Evolutionary conservation across 345 rosid species (phyloP).

Genomic region (Eucalyptus fibrosa): DNA sequence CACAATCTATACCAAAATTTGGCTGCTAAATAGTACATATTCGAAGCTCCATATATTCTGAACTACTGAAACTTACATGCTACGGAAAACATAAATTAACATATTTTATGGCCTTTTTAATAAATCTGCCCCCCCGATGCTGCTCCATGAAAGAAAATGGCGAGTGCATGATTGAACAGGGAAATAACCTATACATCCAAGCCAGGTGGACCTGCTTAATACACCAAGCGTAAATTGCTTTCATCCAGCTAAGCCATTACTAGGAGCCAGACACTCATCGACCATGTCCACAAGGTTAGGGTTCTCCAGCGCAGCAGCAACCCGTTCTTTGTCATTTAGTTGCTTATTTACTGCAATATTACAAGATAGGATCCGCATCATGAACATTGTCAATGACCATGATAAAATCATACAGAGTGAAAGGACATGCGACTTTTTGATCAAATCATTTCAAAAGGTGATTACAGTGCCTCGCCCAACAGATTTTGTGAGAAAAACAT

Average conservation of each 20-base stretch:
- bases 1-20: not conserved
- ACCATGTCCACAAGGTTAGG: conserved; percentile 88
- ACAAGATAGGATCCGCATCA: not conserved
- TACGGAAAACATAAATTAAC: not conserved
- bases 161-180: not conserved
- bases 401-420: not conserved
- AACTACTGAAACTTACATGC: not conserved
- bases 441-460: not conserved
- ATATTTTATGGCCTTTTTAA: not conserved
- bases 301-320: conserved; percentile 90
- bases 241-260: conserved; percentile 24
- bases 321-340: conserved; percentile 86
- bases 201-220: not conserved
- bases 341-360: conserved; percentile 75
- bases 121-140: not conserved
- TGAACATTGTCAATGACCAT: not conserved
- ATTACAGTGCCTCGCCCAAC: not conserved
- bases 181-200: not conserved
- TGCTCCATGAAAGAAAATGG: not conserved
- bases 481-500: not conserved
- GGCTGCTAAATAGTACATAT: not conserved
- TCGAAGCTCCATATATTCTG: not conserved
- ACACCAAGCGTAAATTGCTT: not conserved
- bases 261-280: conserved; percentile 70
- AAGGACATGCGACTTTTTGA: not conserved